Evolutionary conservation across 192 early-diverging fungal genomes (phyloP), one percentile per base, ranked within the genome.

Genomic region (Geranomyces variabilis): DNA sequence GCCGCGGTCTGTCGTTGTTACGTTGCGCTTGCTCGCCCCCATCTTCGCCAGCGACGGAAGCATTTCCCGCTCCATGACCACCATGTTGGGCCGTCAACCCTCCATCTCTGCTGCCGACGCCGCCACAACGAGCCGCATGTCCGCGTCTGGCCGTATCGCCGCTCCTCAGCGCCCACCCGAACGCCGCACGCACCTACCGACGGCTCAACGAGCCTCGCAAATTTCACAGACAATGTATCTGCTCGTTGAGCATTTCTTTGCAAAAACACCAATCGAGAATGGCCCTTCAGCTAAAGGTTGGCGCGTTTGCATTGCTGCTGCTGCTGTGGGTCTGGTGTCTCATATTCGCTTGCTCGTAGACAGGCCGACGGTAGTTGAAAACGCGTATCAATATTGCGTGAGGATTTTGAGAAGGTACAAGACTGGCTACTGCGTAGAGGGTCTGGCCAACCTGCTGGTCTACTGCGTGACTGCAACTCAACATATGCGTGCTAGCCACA

Each of bases 401-500:
- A 24, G 71, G 26, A 65, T 73, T 30, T 45, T 73, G 43, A 22
- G 71, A 22, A 71, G 70, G 70, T 71, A 19, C 7, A 45, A 44
- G 14, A 45, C 0, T 14, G 7, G 15, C 12, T 8, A 17, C 31
- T 48, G 15, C 51, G 13, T 55, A 24, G 19, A 14, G 7, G 3
- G 5, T 30, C 10, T 24, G 30, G 0, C 5, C 44, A 21, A 29
- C 6, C 44, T 9, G 43, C 62, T n/a, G 62, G 17, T 14, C 19
- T 30, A 13, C 21, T 59, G 58, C 7, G 62, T 1, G 6, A 60
- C 43, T 30, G 60, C 51, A 17, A 24, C 49, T 51, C 24, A 29
- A 4, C 10, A n/a, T 33, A n/a, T 33, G 10, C 21, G 31, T 17
- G 6, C 26, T 60, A 89, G 88, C 80, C 86, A 83, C 19, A 64